Conservation (phyloP, 495 filamentous ascomycete species). For the Hypomontagnella monticulosa region DNA sequence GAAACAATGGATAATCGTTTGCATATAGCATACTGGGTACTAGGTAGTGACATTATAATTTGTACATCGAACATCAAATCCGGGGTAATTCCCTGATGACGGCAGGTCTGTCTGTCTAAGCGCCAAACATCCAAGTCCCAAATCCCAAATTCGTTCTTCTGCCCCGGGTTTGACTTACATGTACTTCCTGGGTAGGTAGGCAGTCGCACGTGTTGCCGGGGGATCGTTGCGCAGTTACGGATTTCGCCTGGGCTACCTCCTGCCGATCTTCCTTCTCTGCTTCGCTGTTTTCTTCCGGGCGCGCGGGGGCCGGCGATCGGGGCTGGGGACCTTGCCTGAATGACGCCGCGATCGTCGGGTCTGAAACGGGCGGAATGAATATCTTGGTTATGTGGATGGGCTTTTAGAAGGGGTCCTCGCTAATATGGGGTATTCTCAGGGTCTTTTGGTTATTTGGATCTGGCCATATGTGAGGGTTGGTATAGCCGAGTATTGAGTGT, state of each 20-base stretch:
- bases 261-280: conserved; percentile 20
- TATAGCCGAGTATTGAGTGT: neutral
- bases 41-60: neutral
- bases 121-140: conserved; percentile 15
- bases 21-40: no score
- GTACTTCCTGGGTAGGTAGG: no score
- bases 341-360: conserved; percentile 39
- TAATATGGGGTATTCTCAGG: neutral
- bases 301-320: conserved; percentile 7
- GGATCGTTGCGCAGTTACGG: neutral
- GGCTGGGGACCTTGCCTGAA: conserved; percentile 8
- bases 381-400: neutral
- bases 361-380: conserved; percentile 36
- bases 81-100: conserved; percentile 16
- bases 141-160: no score
- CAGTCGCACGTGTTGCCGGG: conserved; percentile 7
- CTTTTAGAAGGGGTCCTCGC: neutral
- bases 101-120: neutral
- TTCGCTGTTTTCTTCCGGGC: conserved; percentile 1
- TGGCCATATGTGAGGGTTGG: neutral
- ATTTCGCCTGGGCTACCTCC: conserved; percentile 1
- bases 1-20: neutral
- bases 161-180: neutral
- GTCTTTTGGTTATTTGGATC: neutral
- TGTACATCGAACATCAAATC: conserved; percentile 7